phyloP scores from a whole-genome alignment of 208 protist genomes.

The Leishmania martiniquensis region DNA sequence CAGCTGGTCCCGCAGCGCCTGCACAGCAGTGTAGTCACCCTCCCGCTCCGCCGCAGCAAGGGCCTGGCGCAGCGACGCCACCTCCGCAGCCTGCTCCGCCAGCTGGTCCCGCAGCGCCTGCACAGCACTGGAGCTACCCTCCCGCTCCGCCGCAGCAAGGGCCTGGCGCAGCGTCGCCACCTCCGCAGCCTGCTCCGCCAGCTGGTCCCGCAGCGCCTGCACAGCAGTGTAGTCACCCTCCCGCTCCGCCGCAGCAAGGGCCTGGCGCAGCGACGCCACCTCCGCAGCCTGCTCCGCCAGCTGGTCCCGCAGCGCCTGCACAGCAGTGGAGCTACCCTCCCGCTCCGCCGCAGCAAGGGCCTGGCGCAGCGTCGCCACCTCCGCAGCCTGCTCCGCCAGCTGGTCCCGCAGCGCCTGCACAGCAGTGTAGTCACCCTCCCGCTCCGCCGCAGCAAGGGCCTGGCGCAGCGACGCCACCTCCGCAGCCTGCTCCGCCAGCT shows the following conservation, averaged over 20 bases:
- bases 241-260: neutral
- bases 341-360: neutral
- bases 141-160: too few relatives aligned
- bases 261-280: neutral
- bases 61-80: neutral
- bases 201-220: too few relatives aligned
- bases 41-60: neutral
- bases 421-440: neutral
- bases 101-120: conserved; percentile 3
- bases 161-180: too few relatives aligned
- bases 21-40: too few relatives aligned
- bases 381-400: neutral
- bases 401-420: neutral
- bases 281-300: neutral
- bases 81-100: neutral
- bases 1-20: neutral
- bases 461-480: neutral
- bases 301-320: conserved; percentile 1
- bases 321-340: neutral
- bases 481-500: neutral
- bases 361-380: neutral
- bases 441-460: neutral
- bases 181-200: too few relatives aligned
- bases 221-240: neutral
- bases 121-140: neutral